Percentiles rank a stretch among this genome's conserved stretches.
phyloP scores from a whole-genome alignment of 1,284 basidiomycete species.

The Tremellales sp. region DNA sequence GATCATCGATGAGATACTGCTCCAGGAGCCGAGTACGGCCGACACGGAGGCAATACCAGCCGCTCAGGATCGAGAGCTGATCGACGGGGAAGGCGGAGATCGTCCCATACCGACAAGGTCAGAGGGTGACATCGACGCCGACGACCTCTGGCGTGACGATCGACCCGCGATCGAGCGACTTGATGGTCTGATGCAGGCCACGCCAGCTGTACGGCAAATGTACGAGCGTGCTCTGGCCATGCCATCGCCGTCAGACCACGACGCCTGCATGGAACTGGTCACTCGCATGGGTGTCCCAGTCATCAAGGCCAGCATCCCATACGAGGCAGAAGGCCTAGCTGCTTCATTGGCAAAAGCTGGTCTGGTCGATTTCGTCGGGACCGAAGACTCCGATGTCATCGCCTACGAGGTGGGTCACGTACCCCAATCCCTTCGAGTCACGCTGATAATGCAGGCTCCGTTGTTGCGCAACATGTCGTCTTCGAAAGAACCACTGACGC shows the following conservation, averaged over 20 bases:
- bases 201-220: conserved; percentile 16
- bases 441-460: conserved; percentile 56
- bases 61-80: not conserved
- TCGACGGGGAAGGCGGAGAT: too few species aligned
- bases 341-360: conserved; percentile 67
- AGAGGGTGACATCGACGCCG: too few species aligned
- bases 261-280: conserved; percentile 52
- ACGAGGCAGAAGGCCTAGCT: conserved; percentile 79
- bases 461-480: conserved; percentile 69
- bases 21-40: not conserved
- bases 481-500: conserved; percentile 56
- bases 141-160: too few species aligned
- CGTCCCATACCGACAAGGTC: too few species aligned
- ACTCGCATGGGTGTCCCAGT: conserved; percentile 71
- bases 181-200: conserved; percentile 13
- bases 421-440: not conserved
- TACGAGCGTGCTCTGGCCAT: conserved; percentile 31
- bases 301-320: conserved; percentile 61
- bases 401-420: conserved; percentile 35
- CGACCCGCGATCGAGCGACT: conserved; percentile 7
- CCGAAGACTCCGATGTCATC: conserved; percentile 66
- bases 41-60: not conserved
- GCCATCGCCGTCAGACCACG: conserved; percentile 34
- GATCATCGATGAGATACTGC: conserved; percentile 20
- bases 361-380: conserved; percentile 74